Base-by-base conservation (phyloP, 2,329 filamentous ascomycete genomes). In the Fusarium palustre region DNA sequence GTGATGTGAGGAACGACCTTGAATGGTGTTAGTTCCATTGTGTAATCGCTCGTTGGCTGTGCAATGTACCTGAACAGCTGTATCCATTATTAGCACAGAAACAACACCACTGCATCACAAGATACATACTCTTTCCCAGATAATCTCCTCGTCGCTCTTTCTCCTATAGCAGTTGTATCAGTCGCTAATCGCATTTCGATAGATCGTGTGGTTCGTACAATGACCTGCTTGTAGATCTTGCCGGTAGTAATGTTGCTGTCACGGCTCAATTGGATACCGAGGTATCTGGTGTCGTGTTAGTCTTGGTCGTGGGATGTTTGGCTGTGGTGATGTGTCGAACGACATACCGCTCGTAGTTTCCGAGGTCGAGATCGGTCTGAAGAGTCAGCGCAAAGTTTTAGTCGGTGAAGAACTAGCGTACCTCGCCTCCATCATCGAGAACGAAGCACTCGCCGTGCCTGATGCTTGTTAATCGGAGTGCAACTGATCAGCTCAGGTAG, bases 221-320 rank as follows among this genome's bases (percentile, higher is more conserved):
- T 94, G 55, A 97, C 94, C 75, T 92, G 89, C 76, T 93, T 87
- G 82, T 97, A 98, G 73, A 98, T 93, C 84, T 98, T 97, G 77
- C 96, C 96, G 8, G 95, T 97, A 5, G 96, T 99, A 81, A 99
- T 97, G 81, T 98, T 98, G 84, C 95, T 93, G 74, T 97, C 94
- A 66, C 90, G 86, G 11, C 89, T 93, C 65, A 98, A 86, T 57
- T 90, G 92, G 70, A 95, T 90, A 76, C 91, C 90, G 56, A 97
- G 89, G 78, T 97, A 97, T 53, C 53, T 66, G 18, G 2, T 33
- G 33, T 25, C 22, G 31, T 36, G 22, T 46, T 3, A 62, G 53
- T 48, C 39, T 31, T 20, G 22, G 3, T 25, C 31, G 18, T 33
- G 11, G 13, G 30, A 15, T 7, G 1, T 18, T 42, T 3, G 7